phyloP scores from a whole-genome alignment of 768 basidiomycete species.

The Gloeophyllum trabeum region DNA sequence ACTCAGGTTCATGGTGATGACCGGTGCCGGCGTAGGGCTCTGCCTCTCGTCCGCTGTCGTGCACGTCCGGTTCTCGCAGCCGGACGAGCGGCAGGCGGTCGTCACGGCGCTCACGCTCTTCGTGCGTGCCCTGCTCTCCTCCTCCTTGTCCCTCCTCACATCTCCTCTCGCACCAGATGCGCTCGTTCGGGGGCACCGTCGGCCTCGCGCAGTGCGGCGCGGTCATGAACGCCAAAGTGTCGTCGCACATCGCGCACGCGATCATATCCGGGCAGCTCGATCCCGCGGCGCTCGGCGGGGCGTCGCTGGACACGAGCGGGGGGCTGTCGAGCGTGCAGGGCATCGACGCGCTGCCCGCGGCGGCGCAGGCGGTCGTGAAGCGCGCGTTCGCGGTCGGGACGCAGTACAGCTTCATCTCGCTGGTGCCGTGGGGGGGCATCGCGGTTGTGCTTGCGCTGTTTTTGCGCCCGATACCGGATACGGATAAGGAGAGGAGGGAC shows the following conservation, averaged over 20 bases:
- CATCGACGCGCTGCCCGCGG: slow-evolving; percentile 26
- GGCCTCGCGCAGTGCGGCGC: slow-evolving; percentile 44
- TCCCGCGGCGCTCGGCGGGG: slow-evolving; percentile 13
- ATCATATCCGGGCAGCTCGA: slow-evolving; percentile 19
- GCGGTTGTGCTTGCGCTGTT: slow-evolving; percentile 21
- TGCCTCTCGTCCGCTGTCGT: slow-evolving; percentile 24
- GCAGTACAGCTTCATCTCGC: slow-evolving; percentile 31
- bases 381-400: slow-evolving; percentile 30
- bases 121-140: slow-evolving; percentile 18
- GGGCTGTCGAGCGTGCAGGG: slow-evolving; percentile 18
- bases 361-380: slow-evolving; percentile 22
- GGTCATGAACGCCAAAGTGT: slow-evolving; percentile 32
- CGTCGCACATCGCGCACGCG: slow-evolving; percentile 17
- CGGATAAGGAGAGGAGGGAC: no score
- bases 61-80: slow-evolving; percentile 34
- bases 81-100: slow-evolving; percentile 26
- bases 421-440: slow-evolving; percentile 36
- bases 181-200: slow-evolving; percentile 37
- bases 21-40: slow-evolving; percentile 32
- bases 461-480: no score
- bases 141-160: no score
- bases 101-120: slow-evolving; percentile 33
- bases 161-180: slow-evolving; percentile 22
- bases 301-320: slow-evolving; percentile 12
- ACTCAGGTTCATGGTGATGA: slow-evolving; percentile 30